phyloP scores from a whole-genome alignment of 2,329 filamentous ascomycete species.

The Hypoxylon sp. region DNA sequence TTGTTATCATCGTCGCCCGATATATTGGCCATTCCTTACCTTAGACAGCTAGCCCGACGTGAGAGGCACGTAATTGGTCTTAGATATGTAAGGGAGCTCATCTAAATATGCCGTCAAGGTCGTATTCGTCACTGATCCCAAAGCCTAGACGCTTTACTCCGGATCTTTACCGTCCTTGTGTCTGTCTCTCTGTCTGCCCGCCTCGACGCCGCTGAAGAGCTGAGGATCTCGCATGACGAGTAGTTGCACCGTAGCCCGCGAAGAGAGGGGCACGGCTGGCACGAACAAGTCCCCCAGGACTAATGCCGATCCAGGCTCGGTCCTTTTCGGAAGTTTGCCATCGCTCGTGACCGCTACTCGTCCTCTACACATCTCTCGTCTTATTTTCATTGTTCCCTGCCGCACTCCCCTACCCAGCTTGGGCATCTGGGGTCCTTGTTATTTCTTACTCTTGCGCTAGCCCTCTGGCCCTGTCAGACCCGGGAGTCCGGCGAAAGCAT shows the following conservation, averaged over 20 bases:
- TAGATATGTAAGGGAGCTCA: constrained; percentile 13
- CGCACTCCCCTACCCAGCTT: no score
- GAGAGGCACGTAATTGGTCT: constrained; percentile 8
- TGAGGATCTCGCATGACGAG: constrained; percentile 7
- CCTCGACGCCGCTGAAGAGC: constrained; percentile 9
- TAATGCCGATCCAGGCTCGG: constrained; percentile 34
- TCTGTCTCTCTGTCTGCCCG: not conserved
- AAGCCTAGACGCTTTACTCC: not conserved
- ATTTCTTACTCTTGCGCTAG: constrained; percentile 23
- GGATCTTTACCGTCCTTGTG: not conserved
- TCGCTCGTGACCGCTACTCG: constrained; percentile 24
- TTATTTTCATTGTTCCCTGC: constrained; percentile 23
- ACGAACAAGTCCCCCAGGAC: constrained; percentile 8
- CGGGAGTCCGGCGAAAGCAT: constrained; percentile 24
- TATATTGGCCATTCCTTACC: constrained; percentile 16
- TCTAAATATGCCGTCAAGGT: not conserved
- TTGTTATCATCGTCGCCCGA: not conserved
- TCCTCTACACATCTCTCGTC: constrained; percentile 10
- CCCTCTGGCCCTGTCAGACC: constrained; percentile 9
- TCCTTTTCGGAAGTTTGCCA: constrained; percentile 29
- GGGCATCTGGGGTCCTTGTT: constrained; percentile 6
- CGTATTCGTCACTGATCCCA: not conserved
- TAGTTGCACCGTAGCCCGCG: not conserved
- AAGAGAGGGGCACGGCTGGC: not conserved
- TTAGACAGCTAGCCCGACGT: constrained; percentile 8